These are phyloP conservation scores for Nepenthes alata DNA, from an alignment of 179 eudicot species.

Conservation along the genomic window DNA sequence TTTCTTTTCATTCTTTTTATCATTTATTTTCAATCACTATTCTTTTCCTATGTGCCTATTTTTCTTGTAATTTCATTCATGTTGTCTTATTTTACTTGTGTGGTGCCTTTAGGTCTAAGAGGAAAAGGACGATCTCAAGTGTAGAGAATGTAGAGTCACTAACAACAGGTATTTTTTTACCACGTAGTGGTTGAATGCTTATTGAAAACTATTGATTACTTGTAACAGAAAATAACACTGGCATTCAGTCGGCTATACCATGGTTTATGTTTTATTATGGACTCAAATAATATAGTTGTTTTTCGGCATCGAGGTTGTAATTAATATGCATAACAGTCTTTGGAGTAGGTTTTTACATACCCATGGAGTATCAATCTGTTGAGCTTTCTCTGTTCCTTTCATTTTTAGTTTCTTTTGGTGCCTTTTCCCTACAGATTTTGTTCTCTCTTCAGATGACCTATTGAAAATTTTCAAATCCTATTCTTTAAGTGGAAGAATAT, in stretches of 20 bases:
- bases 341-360: too few species aligned
- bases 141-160: slow-evolving; percentile 55
- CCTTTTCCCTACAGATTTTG: too few species aligned
- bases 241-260: background rate
- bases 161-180: slow-evolving; percentile 32
- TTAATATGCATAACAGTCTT: too few species aligned
- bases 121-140: slow-evolving; percentile 53
- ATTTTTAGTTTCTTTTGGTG: too few species aligned
- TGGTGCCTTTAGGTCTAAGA: slow-evolving; percentile 44
- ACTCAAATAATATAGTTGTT: too few species aligned
- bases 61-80: background rate
- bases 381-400: too few species aligned
- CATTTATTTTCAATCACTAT: background rate
- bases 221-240: background rate
- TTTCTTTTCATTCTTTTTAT: background rate
- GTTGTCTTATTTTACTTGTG: slow-evolving; percentile 6
- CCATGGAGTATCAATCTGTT: too few species aligned
- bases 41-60: background rate
- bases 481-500: too few species aligned
- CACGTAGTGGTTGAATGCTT: background rate
- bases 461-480: too few species aligned
- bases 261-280: too few species aligned
- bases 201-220: background rate
- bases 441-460: too few species aligned
- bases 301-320: too few species aligned